Percentiles rank a stretch among this genome's conserved stretches.
phyloP scores from a whole-genome alignment of 2,329 filamentous ascomycete species.

The Laburnicola sp. region DNA sequence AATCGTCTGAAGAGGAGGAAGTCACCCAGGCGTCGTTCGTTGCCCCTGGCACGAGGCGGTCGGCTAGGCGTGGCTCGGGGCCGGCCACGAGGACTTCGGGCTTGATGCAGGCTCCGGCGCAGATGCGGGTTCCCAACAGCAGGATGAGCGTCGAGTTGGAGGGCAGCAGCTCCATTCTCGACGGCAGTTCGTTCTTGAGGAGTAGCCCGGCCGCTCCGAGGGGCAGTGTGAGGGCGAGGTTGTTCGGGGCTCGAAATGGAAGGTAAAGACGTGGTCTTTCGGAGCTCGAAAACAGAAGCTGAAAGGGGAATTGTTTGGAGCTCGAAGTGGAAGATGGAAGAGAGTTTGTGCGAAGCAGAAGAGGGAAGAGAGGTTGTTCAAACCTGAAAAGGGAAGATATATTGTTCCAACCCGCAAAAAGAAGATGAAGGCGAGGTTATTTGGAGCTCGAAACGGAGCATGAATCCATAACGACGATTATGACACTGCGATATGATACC shows the following conservation, averaged over 20 bases:
- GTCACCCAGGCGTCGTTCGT: conserved; percentile 21
- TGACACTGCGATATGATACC: too few relatives aligned
- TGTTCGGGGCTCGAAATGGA: conserved; percentile 28
- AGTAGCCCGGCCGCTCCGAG: conserved; percentile 40
- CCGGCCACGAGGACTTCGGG: conserved; percentile 18
- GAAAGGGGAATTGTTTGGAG: too few relatives aligned
- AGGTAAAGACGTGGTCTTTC: conserved; percentile 12
- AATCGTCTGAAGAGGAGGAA: conserved; percentile 36
- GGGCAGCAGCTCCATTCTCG: conserved; percentile 42
- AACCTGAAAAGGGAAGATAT: too few relatives aligned
- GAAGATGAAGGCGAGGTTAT: too few relatives aligned
- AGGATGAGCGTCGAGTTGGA: conserved; percentile 39
- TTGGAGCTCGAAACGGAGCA: too few relatives aligned
- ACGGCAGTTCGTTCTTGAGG: conserved; percentile 42
- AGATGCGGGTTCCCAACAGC: conserved; percentile 11
- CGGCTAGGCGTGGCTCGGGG: conserved; percentile 24
- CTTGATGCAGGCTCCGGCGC: conserved; percentile 5
- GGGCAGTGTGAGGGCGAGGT: conserved; percentile 32
- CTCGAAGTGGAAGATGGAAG: too few relatives aligned
- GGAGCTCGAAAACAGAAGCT: background rate
- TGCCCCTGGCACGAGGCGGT: conserved; percentile 22
- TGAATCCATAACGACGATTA: too few relatives aligned
- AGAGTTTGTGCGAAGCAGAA: too few relatives aligned
- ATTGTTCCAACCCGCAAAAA: too few relatives aligned
- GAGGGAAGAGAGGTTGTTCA: too few relatives aligned